phyloP scores from a whole-genome alignment of 2,329 filamentous ascomycete species.

The Penicillium sp. region DNA sequence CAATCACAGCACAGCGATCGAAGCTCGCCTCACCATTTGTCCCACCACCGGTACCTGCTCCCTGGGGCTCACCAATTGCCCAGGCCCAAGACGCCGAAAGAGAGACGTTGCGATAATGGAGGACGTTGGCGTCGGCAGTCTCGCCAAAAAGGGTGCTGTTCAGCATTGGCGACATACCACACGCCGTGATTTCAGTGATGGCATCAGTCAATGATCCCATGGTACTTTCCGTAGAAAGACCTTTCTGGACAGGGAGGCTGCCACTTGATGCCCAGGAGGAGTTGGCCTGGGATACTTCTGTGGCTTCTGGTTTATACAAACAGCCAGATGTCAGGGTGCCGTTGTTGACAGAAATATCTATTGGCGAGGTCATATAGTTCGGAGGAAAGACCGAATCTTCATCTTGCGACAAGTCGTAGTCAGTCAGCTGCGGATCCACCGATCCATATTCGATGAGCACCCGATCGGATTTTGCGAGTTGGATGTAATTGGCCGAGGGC shows the following conservation, averaged over 20 bases:
- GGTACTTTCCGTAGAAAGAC: conserved; percentile 25
- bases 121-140: conserved; percentile 50
- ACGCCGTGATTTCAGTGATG: conserved; percentile 48
- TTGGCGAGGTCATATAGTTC: conserved; percentile 43
- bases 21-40: conserved; percentile 28
- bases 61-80: conserved; percentile 55
- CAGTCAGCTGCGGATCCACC: conserved; percentile 56
- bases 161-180: conserved; percentile 60
- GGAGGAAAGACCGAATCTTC: conserved; percentile 51
- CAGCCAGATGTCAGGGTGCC: conserved; percentile 53
- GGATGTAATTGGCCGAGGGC: conserved; percentile 60
- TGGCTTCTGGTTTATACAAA: conserved; percentile 48
- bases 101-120: conserved; percentile 51
- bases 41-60: conserved; percentile 36
- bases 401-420: conserved; percentile 57
- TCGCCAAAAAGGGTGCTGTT: conserved; percentile 54
- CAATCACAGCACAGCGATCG: conserved; percentile 57
- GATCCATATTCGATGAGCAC: conserved; percentile 56
- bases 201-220: conserved; percentile 35
- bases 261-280: conserved; percentile 53
- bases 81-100: conserved; percentile 59
- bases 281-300: conserved; percentile 45
- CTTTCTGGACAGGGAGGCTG: conserved; percentile 28
- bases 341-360: conserved; percentile 34
- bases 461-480: conserved; percentile 53